These are phyloP conservation scores for Aspergillus brasiliensis DNA, from an alignment of 2,329 filamentous ascomycete genomes.

Conservation along the genomic window DNA sequence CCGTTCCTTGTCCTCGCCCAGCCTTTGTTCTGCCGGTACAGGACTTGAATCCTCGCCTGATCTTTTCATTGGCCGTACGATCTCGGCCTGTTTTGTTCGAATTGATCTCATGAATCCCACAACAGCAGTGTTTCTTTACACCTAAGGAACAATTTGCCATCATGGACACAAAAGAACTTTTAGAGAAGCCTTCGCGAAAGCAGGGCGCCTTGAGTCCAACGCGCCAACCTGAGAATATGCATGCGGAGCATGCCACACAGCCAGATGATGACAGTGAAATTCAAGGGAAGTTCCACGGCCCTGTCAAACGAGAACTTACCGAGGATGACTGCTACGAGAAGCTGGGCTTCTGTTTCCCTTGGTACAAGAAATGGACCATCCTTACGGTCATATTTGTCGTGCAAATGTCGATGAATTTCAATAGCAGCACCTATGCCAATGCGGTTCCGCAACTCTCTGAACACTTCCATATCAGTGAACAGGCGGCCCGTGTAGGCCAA, in stretches of 20 bases:
- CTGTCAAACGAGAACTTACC: constrained; percentile 44
- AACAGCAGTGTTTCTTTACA: not conserved
- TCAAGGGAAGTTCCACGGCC: constrained; percentile 14
- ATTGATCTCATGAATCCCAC: not conserved
- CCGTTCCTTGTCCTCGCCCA: not conserved
- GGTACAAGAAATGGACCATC: constrained; percentile 69
- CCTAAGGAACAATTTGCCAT: not conserved
- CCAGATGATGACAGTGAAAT: constrained; percentile 17
- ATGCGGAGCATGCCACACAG: constrained; percentile 20
- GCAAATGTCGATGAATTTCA: constrained; percentile 79
- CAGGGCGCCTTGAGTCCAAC: constrained; percentile 6
- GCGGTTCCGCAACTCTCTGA: constrained; percentile 66
- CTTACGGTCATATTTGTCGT: constrained; percentile 71
- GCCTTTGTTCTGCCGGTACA: not conserved
- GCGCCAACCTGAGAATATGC: constrained; percentile 9
- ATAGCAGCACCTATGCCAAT: constrained; percentile 72
- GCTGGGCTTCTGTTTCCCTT: constrained; percentile 62
- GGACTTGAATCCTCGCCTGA: not conserved
- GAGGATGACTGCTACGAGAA: constrained; percentile 63
- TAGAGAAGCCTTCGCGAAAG: not conserved
- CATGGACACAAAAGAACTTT: not conserved
- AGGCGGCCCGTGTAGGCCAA: constrained; percentile 70
- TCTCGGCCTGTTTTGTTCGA: not conserved
- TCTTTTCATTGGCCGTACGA: not conserved
- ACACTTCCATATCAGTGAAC: constrained; percentile 68